phyloP scores from a whole-genome alignment of 2,329 filamentous ascomycete genomes.

The Sclerotinia glacialis region DNA sequence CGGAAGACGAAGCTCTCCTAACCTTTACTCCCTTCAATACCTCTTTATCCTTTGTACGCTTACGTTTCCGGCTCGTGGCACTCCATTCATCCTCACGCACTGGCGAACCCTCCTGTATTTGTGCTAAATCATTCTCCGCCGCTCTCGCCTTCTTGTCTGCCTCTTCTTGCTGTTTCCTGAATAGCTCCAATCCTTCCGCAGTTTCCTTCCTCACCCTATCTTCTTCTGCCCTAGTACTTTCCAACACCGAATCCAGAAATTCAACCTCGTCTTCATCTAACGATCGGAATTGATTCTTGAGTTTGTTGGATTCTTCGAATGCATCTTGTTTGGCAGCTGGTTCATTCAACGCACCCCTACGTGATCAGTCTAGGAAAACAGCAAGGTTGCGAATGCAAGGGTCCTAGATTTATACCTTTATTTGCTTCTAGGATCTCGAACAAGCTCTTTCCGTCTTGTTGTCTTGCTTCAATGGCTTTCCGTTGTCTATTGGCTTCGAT shows the following conservation, averaged over 20 bases:
- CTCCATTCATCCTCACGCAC: conserved; percentile 41
- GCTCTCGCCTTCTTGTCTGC: conserved; percentile 36
- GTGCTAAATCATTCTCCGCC: conserved; percentile 26
- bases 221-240: conserved; percentile 52
- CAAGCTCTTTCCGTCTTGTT: conserved; percentile 54
- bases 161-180: conserved; percentile 51
- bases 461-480: conserved; percentile 43
- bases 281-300: conserved; percentile 74
- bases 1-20: conserved; percentile 34
- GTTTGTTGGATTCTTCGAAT: conserved; percentile 69
- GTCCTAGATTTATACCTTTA: conserved; percentile 55
- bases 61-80: conserved; percentile 42
- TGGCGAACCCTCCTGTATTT: conserved; percentile 26
- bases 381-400: conserved; percentile 16
- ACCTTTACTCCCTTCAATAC: conserved; percentile 39
- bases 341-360: conserved; percentile 36
- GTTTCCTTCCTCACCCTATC: conserved; percentile 54
- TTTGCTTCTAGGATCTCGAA: conserved; percentile 78
- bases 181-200: conserved; percentile 54
- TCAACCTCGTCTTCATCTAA: conserved; percentile 78
- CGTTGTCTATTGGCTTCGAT: conserved; percentile 39
- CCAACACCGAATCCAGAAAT: conserved; percentile 62
- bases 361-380: conserved; percentile 36
- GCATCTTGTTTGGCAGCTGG: conserved; percentile 76
- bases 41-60: conserved; percentile 43